Conservation (phyloP, 2,329 filamentous ascomycete genomes). For the Remersonia thermophila region DNA sequence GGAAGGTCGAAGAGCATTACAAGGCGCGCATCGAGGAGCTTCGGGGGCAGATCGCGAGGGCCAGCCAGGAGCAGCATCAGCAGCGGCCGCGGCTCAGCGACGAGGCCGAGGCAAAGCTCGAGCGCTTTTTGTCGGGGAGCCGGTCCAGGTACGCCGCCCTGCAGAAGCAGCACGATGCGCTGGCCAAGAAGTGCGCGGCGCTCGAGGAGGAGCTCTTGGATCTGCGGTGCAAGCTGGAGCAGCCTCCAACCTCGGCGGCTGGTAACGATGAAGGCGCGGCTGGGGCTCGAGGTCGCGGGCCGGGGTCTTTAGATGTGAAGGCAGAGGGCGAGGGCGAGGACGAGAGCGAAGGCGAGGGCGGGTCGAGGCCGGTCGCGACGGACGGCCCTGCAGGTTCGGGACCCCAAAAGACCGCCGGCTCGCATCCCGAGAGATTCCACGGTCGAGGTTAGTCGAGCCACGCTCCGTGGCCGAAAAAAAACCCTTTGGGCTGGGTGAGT, state of each 20-base stretch:
- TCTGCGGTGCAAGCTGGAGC: slow-evolving; percentile 27
- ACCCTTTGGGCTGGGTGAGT: too few species aligned
- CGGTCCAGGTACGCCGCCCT: slow-evolving; percentile 41
- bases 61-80: slow-evolving; percentile 15
- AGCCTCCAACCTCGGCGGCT: too few species aligned
- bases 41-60: slow-evolving; percentile 32
- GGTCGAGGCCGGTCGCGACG: slow-evolving; percentile 1
- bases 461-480: too few species aligned
- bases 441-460: slow-evolving; percentile 31
- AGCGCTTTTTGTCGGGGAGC: slow-evolving; percentile 37
- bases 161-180: slow-evolving; percentile 37
- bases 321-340: slow-evolving; percentile 21
- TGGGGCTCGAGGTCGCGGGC: too few species aligned
- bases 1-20: slow-evolving; percentile 31
- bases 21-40: slow-evolving; percentile 36
- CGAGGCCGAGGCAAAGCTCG: slow-evolving; percentile 27
- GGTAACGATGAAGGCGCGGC: too few species aligned
- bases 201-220: slow-evolving; percentile 39
- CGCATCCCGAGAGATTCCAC: slow-evolving; percentile 28
- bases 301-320: too few species aligned
- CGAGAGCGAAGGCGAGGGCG: slow-evolving; percentile 17
- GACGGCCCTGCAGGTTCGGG: slow-evolving; percentile 16
- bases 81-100: slow-evolving; percentile 8
- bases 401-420: slow-evolving; percentile 14
- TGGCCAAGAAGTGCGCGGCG: slow-evolving; percentile 39